These are phyloP conservation scores for Rhizoctonia solani DNA, from an alignment of 1,284 basidiomycete species.

Conservation along the genomic window DNA sequence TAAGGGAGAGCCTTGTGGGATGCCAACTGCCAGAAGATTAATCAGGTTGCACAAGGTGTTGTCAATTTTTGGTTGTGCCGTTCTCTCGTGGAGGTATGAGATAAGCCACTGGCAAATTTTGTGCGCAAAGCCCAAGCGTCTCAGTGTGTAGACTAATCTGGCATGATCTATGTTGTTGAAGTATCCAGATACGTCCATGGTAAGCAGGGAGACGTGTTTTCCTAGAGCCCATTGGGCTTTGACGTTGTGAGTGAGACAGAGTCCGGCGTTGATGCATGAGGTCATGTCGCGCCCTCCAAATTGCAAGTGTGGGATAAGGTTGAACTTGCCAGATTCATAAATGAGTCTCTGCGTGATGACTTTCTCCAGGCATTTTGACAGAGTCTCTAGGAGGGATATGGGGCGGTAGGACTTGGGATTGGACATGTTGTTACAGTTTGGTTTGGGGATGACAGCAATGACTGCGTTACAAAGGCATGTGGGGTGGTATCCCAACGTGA, in stretches of 20 bases:
- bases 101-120: conserved; percentile 28
- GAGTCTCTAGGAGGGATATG: conserved; percentile 43
- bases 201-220: conserved; percentile 42
- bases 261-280: conserved; percentile 42
- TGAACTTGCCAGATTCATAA: conserved; percentile 37
- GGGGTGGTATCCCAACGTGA: conserved; percentile 55
- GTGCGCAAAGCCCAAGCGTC: conserved; percentile 29
- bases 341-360: conserved; percentile 40
- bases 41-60: conserved; percentile 13
- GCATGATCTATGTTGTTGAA: conserved; percentile 45
- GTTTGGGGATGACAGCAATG: conserved; percentile 42
- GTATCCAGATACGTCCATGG: conserved; percentile 45
- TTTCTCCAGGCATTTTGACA: conserved; percentile 44
- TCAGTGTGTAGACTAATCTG: conserved; percentile 29
- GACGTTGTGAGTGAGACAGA: conserved; percentile 42
- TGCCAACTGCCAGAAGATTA: conserved; percentile 6
- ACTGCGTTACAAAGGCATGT: conserved; percentile 40
- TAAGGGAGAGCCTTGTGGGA: conserved; percentile 34
- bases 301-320: conserved; percentile 41
- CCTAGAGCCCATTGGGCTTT: conserved; percentile 42
- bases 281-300: conserved; percentile 42
- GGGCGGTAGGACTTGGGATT: conserved; percentile 43
- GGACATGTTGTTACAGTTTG: conserved; percentile 43
- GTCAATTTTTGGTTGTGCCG: conserved; percentile 43
- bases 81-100: conserved; percentile 37